A percentile compares a stretch with the other conserved stretches of the same genome.
Conservation (phyloP, 495 filamentous ascomycete genomes). For the Podospora didyma region DNA sequence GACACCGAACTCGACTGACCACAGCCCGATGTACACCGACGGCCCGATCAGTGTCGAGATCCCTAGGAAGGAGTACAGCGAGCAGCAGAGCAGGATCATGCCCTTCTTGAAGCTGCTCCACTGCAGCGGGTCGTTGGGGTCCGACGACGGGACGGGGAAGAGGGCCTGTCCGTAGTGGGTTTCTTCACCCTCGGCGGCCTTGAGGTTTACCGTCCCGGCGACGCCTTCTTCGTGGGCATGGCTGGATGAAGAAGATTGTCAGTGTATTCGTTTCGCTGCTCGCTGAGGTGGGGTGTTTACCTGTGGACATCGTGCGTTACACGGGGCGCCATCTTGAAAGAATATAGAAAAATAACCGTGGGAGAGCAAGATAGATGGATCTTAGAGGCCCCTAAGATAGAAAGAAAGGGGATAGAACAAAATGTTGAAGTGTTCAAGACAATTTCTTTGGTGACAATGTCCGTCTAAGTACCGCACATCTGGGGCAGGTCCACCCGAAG, state of each 20-base stretch:
- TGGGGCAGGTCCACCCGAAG: too few species aligned
- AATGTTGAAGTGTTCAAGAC: too few species aligned
- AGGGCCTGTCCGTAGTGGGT: slow-evolving; percentile 57
- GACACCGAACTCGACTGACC: slow-evolving; percentile 47
- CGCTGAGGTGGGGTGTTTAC: neutral
- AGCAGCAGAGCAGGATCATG: slow-evolving; percentile 49
- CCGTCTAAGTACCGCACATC: too few species aligned
- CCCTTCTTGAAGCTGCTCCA: slow-evolving; percentile 56
- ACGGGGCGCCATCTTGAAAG: neutral
- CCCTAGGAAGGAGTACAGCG: slow-evolving; percentile 54
- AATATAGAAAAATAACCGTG: neutral
- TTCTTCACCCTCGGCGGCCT: slow-evolving; percentile 52
- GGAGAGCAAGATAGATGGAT: neutral
- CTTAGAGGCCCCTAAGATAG: neutral
- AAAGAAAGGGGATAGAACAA: neutral
- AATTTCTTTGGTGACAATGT: too few species aligned
- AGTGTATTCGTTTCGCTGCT: neutral
- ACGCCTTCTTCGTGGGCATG: slow-evolving; percentile 57
- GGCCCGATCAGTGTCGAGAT: slow-evolving; percentile 52
- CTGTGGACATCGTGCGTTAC: slow-evolving; percentile 9
- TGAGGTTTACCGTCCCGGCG: slow-evolving; percentile 55
- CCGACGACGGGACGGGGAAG: slow-evolving; percentile 55
- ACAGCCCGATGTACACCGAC: slow-evolving; percentile 53
- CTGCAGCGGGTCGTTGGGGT: slow-evolving; percentile 59
- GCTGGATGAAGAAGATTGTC: slow-evolving; percentile 19